Conservation (phyloP, 2,329 filamentous ascomycete genomes). For the Cyphellophora attinorum region DNA sequence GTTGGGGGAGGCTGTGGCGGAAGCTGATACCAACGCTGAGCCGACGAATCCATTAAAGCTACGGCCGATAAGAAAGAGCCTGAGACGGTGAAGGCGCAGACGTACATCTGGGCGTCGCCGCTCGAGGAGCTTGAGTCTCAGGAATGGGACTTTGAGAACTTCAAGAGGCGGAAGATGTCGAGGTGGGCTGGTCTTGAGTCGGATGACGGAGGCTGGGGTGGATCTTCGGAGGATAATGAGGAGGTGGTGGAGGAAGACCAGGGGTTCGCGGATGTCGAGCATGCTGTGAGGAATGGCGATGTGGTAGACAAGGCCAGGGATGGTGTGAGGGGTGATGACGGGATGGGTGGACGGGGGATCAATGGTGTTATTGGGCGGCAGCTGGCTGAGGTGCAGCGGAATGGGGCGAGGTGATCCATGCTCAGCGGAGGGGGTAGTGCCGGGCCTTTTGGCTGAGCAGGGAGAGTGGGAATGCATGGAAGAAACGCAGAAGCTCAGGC, state of each 20-base stretch:
- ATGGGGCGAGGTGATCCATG: no score
- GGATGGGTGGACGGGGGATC: conserved; percentile 16
- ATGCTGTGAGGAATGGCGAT: conserved; percentile 9
- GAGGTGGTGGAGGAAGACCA: conserved; percentile 31
- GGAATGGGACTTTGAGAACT: conserved; percentile 86
- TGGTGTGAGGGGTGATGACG: conserved; percentile 11
- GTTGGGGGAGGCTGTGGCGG: conserved; percentile 17
- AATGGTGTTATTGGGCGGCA: conserved; percentile 17
- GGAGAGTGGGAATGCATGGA: no score
- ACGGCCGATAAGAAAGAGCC: no score
- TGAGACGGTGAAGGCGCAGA: conserved; percentile 40
- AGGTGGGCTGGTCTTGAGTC: conserved; percentile 42
- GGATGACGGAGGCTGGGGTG: conserved; percentile 11
- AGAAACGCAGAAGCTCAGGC: no score
- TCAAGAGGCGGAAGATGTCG: conserved; percentile 63
- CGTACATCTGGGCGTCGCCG: conserved; percentile 54
- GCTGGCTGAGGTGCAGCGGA: conserved; percentile 9
- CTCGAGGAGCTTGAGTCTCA: conserved; percentile 50
- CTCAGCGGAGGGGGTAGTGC: no score
- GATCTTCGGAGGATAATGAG: conserved; percentile 31
- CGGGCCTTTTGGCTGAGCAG: no score
- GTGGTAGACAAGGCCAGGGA: conserved; percentile 1
- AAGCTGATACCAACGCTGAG: conserved; percentile 10
- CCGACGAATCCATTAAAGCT: conserved; percentile 27
- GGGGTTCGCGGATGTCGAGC: conserved; percentile 19